Evolutionary conservation across 176 grass and related monocot species (phyloP).

Genomic region (Oryza glaberrima): DNA sequence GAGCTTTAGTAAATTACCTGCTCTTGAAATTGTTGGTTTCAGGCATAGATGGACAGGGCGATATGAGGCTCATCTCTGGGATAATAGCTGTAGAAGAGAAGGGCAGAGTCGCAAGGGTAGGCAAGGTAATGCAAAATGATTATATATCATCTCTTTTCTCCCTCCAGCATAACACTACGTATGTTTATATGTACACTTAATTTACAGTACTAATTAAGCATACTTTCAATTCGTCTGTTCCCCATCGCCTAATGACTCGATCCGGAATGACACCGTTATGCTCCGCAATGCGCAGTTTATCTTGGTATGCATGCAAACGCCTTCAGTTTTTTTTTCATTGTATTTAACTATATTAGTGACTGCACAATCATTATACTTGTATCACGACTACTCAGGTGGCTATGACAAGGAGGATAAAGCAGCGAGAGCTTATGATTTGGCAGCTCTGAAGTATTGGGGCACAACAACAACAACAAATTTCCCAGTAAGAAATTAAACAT

Average conservation of each 20-base stretch:
- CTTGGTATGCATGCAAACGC: slow-evolving; percentile 48
- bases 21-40: slow-evolving; percentile 11
- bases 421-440: slow-evolving; percentile 77
- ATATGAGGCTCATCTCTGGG: slow-evolving; percentile 83
- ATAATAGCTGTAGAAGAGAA: slow-evolving; percentile 79
- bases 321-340: neutral
- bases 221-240: slow-evolving; percentile 9
- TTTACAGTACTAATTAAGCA: slow-evolving; percentile 26
- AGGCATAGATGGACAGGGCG: slow-evolving; percentile 83
- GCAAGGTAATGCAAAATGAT: slow-evolving; percentile 57
- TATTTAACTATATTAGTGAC: neutral
- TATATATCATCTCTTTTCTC: neutral
- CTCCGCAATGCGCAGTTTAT: slow-evolving; percentile 57
- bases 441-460: slow-evolving; percentile 84
- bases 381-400: slow-evolving; percentile 50
- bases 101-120: slow-evolving; percentile 73
- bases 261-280: slow-evolving; percentile 23
- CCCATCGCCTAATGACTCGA: neutral
- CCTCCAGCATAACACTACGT: neutral
- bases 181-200: neutral
- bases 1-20: neutral
- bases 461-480: slow-evolving; percentile 73
- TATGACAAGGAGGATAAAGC: slow-evolving; percentile 81
- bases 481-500: slow-evolving; percentile 41
- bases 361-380: neutral